phyloP scores from a whole-genome alignment of 75 land plant species.

The Selaginella moellendorffii region DNA sequence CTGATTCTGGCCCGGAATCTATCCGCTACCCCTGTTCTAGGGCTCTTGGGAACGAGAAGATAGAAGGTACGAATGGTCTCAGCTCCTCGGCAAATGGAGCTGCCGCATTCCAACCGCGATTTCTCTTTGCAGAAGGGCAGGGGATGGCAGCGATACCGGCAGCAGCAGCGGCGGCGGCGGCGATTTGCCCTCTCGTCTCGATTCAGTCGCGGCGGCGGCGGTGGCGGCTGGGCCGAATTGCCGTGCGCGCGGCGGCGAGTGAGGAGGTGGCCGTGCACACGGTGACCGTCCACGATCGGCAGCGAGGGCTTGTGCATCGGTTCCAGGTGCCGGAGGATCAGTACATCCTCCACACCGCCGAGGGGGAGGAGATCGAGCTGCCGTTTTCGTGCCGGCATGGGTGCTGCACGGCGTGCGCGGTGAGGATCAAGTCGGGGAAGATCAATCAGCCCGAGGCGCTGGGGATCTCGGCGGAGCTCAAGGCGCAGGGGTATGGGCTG shows the following conservation, averaged over 20 bases:
- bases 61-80: too few species aligned
- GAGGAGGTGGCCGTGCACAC: constrained; percentile 33
- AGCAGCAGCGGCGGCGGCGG: too few species aligned
- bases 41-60: too few species aligned
- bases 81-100: neutral
- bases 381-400: constrained; percentile 91
- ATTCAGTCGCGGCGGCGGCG: neutral
- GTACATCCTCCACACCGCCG: constrained; percentile 87
- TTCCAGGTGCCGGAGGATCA: constrained; percentile 97
- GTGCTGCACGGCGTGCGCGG: constrained; percentile 99
- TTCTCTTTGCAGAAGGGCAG: neutral
- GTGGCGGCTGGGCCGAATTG: constrained; percentile 1
- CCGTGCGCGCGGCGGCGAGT: constrained; percentile 56
- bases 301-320: constrained; percentile 57
- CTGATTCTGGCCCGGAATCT: too few species aligned
- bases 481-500: constrained; percentile 89
- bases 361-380: constrained; percentile 60
- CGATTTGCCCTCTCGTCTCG: neutral
- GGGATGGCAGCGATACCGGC: too few species aligned
- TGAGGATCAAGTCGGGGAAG: constrained; percentile 83
- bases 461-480: constrained; percentile 90
- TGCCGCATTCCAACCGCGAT: neutral
- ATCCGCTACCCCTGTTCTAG: too few species aligned
- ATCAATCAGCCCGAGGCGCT: constrained; percentile 90
- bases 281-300: constrained; percentile 76